Percentiles rank a stretch among this genome's conserved stretches.
These are phyloP conservation scores for Lachancea mirantina DNA, from an alignment of 805 yeast species.

Conservation along the genomic window DNA sequence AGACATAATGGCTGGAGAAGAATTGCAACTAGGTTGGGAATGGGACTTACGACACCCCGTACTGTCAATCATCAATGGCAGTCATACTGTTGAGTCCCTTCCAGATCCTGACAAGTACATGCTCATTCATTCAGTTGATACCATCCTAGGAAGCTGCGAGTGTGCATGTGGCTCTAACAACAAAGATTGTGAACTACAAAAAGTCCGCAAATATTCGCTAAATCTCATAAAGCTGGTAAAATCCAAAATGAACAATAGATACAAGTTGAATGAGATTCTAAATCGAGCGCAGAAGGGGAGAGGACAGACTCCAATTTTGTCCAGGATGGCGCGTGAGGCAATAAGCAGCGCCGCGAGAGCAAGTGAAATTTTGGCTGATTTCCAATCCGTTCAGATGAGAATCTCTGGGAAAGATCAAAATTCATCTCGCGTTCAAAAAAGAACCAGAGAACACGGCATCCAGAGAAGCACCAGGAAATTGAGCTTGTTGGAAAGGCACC, in stretches of 20 bases:
- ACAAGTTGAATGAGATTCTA: conserved; percentile 34
- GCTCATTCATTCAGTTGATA: conserved; percentile 55
- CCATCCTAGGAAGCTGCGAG: conserved; percentile 52
- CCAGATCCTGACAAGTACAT: conserved; percentile 46
- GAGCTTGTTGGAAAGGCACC: conserved; percentile 4
- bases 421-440: neutral
- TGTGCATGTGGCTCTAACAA: conserved; percentile 44
- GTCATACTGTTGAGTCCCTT: conserved; percentile 45
- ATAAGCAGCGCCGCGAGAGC: conserved; percentile 17
- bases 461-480: conserved; percentile 3
- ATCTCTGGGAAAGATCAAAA: neutral
- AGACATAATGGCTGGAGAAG: conserved; percentile 57
- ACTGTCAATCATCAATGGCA: conserved; percentile 40
- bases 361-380: conserved; percentile 11
- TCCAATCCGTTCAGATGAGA: conserved; percentile 9
- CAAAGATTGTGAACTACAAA: conserved; percentile 49
- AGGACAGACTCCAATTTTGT: conserved; percentile 25
- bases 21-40: conserved; percentile 76
- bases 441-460: neutral
- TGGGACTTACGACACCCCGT: conserved; percentile 84
- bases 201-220: conserved; percentile 55
- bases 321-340: conserved; percentile 11
- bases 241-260: conserved; percentile 28
- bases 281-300: conserved; percentile 20
- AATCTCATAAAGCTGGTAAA: conserved; percentile 53